These are phyloP conservation scores for Fusarium phyllophilum DNA, from an alignment of 2,329 filamentous ascomycete species.

Conservation along the genomic window DNA sequence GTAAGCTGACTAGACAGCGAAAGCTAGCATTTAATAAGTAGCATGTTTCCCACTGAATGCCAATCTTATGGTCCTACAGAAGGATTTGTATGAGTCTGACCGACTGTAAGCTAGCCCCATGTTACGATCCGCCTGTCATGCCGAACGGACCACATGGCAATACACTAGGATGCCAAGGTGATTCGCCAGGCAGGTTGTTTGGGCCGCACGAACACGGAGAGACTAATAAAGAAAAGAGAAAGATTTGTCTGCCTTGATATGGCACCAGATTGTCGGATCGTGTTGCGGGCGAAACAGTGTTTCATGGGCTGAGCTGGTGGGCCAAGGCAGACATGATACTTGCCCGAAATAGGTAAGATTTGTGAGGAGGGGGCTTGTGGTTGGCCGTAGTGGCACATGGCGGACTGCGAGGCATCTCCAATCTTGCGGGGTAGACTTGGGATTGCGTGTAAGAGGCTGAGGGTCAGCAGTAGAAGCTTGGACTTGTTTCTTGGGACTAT, in stretches of 20 bases:
- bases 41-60: neutral
- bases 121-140: neutral
- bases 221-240: neutral
- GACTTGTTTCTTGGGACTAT: neutral
- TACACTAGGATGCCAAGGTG: neutral
- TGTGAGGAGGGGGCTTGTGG: neutral
- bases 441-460: neutral
- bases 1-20: slow-evolving; percentile 5
- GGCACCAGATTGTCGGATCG: neutral
- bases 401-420: slow-evolving; percentile 3
- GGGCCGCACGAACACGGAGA: neutral
- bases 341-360: neutral
- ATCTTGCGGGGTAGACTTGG: slow-evolving; percentile 5
- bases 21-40: neutral
- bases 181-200: neutral
- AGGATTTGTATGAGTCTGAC: neutral
- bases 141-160: neutral
- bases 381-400: neutral
- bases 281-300: neutral
- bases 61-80: neutral
- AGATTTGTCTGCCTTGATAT: neutral
- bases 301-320: slow-evolving; percentile 2
- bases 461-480: neutral
- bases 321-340: slow-evolving; percentile 3
- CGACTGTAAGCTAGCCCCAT: neutral